Evolutionary conservation across 2,329 filamentous ascomycete genomes (phyloP).

Genomic region (Arthrobotrys conoides): DNA sequence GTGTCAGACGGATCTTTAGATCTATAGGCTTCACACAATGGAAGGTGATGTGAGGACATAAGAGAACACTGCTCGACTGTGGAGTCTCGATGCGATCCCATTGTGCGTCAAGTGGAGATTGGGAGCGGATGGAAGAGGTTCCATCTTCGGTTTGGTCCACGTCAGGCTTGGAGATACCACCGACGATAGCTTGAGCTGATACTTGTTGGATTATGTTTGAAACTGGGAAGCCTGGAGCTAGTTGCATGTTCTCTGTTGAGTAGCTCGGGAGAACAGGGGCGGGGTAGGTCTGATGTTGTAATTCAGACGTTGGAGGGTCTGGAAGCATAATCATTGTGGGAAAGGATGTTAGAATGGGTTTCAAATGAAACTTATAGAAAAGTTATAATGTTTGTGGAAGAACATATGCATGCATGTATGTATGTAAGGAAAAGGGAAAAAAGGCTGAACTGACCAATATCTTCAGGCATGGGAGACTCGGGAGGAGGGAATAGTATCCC

Average conservation of each 20-base stretch:
- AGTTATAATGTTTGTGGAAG: slow-evolving; percentile 16
- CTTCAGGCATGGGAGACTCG: slow-evolving; percentile 57
- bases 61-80: slow-evolving; percentile 49
- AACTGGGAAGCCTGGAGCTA: slow-evolving; percentile 55
- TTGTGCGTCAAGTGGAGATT: slow-evolving; percentile 58
- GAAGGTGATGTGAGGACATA: slow-evolving; percentile 60
- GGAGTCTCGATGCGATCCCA: slow-evolving; percentile 58
- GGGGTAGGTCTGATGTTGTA: slow-evolving; percentile 55
- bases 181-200: slow-evolving; percentile 30
- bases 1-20: slow-evolving; percentile 54
- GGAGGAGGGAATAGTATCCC: slow-evolving; percentile 54
- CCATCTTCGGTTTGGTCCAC: slow-evolving; percentile 56
- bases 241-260: slow-evolving; percentile 59
- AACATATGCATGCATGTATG: background rate
- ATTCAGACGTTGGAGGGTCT: slow-evolving; percentile 49
- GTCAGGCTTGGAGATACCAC: slow-evolving; percentile 3
- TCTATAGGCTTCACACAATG: slow-evolving; percentile 59
- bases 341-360: slow-evolving; percentile 37
- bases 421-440: slow-evolving; percentile 14
- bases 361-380: slow-evolving; percentile 17
- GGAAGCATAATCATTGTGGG: slow-evolving; percentile 26
- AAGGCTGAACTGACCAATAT: slow-evolving; percentile 46
- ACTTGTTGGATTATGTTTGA: slow-evolving; percentile 59
- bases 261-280: slow-evolving; percentile 59
- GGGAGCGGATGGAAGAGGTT: slow-evolving; percentile 55